Percentiles rank a stretch among this genome's conserved stretches.
phyloP scores from a whole-genome alignment of 2,329 filamentous ascomycete genomes.

The Alternaria burnsii region DNA sequence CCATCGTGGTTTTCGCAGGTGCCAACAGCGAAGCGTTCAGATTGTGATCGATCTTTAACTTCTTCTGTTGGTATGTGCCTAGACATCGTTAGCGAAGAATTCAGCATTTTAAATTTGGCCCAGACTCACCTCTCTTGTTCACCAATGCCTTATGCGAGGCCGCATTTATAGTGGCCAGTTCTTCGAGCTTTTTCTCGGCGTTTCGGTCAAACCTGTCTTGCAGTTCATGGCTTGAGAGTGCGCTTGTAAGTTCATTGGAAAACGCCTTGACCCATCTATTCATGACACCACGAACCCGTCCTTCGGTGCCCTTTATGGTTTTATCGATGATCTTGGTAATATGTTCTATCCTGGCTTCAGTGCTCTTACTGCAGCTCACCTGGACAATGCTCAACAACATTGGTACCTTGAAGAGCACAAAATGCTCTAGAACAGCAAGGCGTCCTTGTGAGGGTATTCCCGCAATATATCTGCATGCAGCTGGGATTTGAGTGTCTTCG shows the following conservation, averaged over 20 bases:
- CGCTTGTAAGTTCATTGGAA: background rate
- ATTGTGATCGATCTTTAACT: constrained; percentile 3
- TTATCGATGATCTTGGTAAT: constrained; percentile 19
- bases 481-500: constrained; percentile 27
- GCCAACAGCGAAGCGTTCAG: constrained; percentile 12
- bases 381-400: constrained; percentile 25
- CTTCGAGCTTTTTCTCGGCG: constrained; percentile 3
- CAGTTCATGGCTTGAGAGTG: background rate
- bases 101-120: background rate
- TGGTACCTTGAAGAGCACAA: background rate
- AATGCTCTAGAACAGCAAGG: constrained; percentile 12
- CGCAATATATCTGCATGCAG: constrained; percentile 20
- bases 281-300: background rate
- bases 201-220: constrained; percentile 6
- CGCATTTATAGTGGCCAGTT: background rate
- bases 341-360: constrained; percentile 22
- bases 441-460: constrained; percentile 22
- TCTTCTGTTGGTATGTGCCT: constrained; percentile 18
- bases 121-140: constrained; percentile 4
- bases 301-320: background rate
- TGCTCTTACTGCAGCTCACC: constrained; percentile 28
- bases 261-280: background rate
- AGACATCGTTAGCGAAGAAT: background rate
- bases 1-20: background rate
- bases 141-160: constrained; percentile 3